These are phyloP conservation scores for Triangularia verruculosa DNA, from an alignment of 2,329 filamentous ascomycete species.

Conservation along the genomic window DNA sequence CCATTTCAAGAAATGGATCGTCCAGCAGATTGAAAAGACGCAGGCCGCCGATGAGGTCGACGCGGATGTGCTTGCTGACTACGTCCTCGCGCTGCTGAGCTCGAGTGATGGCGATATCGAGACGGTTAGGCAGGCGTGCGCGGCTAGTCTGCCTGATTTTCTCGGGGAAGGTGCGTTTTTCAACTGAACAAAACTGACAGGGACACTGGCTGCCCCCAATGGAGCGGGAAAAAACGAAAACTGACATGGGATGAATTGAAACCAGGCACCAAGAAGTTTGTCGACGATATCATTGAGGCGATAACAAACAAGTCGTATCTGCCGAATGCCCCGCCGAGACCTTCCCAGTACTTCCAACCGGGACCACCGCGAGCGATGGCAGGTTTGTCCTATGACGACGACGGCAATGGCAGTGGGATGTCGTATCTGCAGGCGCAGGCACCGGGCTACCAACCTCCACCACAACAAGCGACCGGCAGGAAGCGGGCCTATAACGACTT, in stretches of 20 bases:
- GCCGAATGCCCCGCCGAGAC: conserved; percentile 50
- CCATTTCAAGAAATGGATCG: conserved; percentile 71
- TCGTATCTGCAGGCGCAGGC: not conserved
- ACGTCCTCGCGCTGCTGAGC: conserved; percentile 75
- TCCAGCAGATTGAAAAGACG: conserved; percentile 74
- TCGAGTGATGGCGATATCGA: conserved; percentile 63
- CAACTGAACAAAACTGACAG: no score
- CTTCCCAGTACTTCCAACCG: conserved; percentile 21
- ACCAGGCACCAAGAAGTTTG: conserved; percentile 58
- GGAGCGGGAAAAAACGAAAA: not conserved
- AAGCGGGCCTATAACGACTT: conserved; percentile 59
- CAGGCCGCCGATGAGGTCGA: conserved; percentile 70
- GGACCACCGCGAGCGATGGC: conserved; percentile 16
- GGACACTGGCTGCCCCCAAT: no score
- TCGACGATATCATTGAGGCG: conserved; percentile 67
- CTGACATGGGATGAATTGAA: not conserved
- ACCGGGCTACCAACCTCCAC: conserved; percentile 20
- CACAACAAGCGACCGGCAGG: conserved; percentile 18
- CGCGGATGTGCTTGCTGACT: conserved; percentile 77
- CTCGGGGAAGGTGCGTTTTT: conserved; percentile 58
- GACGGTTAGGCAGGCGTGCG: conserved; percentile 65
- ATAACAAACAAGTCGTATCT: conserved; percentile 61
- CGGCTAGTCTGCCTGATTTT: conserved; percentile 73
- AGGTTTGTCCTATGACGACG: conserved; percentile 26
- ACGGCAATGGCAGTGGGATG: conserved; percentile 2